Evolutionary conservation across 2,329 filamentous ascomycete species (phyloP), one percentile per base, ranked within the genome.

Genomic region (Aplosporella prunicola): DNA sequence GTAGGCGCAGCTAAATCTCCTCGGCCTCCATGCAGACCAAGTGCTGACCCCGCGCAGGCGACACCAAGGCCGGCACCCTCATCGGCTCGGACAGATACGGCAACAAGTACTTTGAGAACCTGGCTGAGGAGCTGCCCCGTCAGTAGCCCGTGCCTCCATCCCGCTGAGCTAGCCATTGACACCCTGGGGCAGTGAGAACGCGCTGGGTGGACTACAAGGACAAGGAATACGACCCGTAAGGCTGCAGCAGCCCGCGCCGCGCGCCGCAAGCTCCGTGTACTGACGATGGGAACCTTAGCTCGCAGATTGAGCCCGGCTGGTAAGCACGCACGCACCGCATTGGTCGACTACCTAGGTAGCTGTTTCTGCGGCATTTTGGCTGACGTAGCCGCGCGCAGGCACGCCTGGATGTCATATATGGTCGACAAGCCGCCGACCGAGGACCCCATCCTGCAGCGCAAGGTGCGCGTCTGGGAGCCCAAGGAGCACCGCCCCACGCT

Each of bases 91-190:
- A 98, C 69, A 77, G 79, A 62, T 93, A 80, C 60, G 93, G 91
- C 63, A 98, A 98, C 78, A 96, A 94, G 69, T 98, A 74, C 74
- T 98, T 77, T 62, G 91, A 98, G 74, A 95, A 98, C 71, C 64
- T 77, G 56, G 66, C 70, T 44, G 87, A 96, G 60, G 91, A 98
- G 64, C 73, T 98, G 43, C 91, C 91, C 41, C 71, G 85, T 93
- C 71, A 59, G 81, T 53, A 11, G 5, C 11, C n/a, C 28, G 7
- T 9, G 5, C 9, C 8, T 11, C 11, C 6, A n/a, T 22, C 14
- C 26, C 9, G 35, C 41, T 29, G 27, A 10, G 3, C 13, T 18
- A 32, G 22, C 32, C 32, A 41, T 39, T 48, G 45, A 54, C 43
- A 11, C 17, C 17, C 10, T 32, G 24, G 14, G 14, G 38, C 51